Base-by-base conservation (phyloP, 495 filamentous ascomycete genomes). In the Darksidea phi region DNA sequence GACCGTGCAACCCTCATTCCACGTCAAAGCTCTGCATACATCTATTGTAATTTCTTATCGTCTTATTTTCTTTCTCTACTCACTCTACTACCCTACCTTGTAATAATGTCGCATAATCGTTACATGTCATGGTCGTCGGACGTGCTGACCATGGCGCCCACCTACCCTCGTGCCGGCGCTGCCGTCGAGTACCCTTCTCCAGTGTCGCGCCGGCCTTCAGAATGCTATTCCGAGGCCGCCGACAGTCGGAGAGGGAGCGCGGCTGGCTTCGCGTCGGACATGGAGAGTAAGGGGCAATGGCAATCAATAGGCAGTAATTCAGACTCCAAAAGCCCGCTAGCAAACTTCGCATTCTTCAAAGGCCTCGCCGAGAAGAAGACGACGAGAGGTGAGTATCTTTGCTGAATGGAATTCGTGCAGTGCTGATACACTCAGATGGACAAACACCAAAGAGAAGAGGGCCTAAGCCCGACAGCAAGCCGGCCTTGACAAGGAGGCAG, bases 391-490 rank as follows among this genome's bases (percentile, higher is more conserved):
- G 68, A n/a, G 57, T 41, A 41, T 32, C 36, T 51, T 20, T 7
- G 10, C 28, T 17, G n/a, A 57, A 18, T n/a, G 17, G n/a, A n/a
- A 20, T 1, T 23, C 24, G 38, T 2, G 5, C 23, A 1, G 25
- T 12, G 11, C 48, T 57, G n/a, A 52, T 20, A 15, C 21, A 1
- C 7, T 42, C 70, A 86, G 93, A 95, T 81, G 92, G 92, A 15
- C 85, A 94, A 66, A 79, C 88, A 21, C 85, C 89, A 3, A 98
- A 98, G 75, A 84, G 89, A 57, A 83, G 94, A 68, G 94, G 94
- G 1, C 94, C 94, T 0, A 98, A 98, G 67, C 94, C 94, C 24
- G 94, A 97, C 72, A 95, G 89, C 76, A 96, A 96, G 67, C 94
- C 94, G 3, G 91, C 94, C 48, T 74, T 95, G 65, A 98, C 92